Conservation (phyloP, 2,329 filamentous ascomycete species). For the Camillea tinctor region DNA sequence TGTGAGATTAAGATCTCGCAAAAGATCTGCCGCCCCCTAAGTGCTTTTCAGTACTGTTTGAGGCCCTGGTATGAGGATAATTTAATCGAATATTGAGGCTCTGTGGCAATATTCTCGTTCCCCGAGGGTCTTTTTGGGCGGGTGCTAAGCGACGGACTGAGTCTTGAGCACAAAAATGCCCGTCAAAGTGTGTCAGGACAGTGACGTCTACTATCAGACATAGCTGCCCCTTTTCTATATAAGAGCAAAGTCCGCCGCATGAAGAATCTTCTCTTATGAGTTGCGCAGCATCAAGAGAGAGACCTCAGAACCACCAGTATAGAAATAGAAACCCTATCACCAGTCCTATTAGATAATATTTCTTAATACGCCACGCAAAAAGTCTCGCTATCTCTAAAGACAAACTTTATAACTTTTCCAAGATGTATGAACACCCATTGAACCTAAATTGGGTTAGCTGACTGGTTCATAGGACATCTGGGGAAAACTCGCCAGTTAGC, state of each 20-base stretch:
- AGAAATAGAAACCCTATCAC: background rate
- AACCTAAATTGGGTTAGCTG: slow-evolving; percentile 1
- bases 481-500: background rate
- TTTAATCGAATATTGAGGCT: background rate
- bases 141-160: background rate
- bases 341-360: background rate
- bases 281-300: background rate
- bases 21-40: background rate
- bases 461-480: background rate
- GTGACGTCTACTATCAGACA: background rate
- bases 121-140: background rate
- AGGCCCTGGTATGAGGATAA: background rate
- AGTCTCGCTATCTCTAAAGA: background rate
- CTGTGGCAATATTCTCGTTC: background rate
- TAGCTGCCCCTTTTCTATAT: background rate
- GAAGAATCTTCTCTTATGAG: background rate
- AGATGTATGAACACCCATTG: slow-evolving; percentile 3
- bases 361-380: background rate
- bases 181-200: background rate
- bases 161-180: background rate
- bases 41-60: background rate
- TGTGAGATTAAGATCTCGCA: background rate
- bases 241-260: background rate
- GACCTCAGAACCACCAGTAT: background rate
- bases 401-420: background rate